Percentiles rank a stretch among this genome's conserved stretches.
Evolutionary conservation across 2,329 filamentous ascomycete genomes (phyloP).

Genomic region (Orbilia ellipsospora): DNA sequence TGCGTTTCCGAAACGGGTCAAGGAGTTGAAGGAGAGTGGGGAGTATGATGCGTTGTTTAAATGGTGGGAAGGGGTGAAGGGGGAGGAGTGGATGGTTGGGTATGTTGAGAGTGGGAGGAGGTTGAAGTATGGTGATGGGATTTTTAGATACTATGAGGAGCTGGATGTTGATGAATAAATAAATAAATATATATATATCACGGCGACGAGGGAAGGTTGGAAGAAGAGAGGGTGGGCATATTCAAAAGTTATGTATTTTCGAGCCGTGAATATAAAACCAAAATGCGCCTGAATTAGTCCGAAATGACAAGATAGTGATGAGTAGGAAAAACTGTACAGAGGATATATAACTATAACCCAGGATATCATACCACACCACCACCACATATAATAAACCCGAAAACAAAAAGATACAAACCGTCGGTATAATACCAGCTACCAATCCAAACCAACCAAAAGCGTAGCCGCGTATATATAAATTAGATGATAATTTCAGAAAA

Average conservation of each 20-base stretch:
- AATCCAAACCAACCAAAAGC: background rate
- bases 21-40: constrained; percentile 59
- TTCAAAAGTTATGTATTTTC: too few relatives aligned
- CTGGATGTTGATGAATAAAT: constrained; percentile 67
- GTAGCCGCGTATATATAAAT: background rate
- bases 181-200: background rate
- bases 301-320: too few relatives aligned
- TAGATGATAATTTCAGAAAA: background rate
- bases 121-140: constrained; percentile 71
- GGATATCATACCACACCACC: too few relatives aligned
- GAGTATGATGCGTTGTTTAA: constrained; percentile 69
- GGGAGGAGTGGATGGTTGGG: constrained; percentile 72
- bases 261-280: too few relatives aligned
- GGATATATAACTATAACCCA: too few relatives aligned
- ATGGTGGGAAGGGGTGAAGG: constrained; percentile 73
- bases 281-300: too few relatives aligned
- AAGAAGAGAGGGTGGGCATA: too few relatives aligned
- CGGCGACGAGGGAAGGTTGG: too few relatives aligned
- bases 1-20: constrained; percentile 76
- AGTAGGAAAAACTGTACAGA: too few relatives aligned
- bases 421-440: background rate
- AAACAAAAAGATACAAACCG: background rate
- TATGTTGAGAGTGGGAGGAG: constrained; percentile 76
- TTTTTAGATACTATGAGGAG: constrained; percentile 79
- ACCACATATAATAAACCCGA: too few relatives aligned